Evolutionary conservation across 805 yeast genomes (phyloP).

Genomic region (Zygoascus bituminiphila): DNA sequence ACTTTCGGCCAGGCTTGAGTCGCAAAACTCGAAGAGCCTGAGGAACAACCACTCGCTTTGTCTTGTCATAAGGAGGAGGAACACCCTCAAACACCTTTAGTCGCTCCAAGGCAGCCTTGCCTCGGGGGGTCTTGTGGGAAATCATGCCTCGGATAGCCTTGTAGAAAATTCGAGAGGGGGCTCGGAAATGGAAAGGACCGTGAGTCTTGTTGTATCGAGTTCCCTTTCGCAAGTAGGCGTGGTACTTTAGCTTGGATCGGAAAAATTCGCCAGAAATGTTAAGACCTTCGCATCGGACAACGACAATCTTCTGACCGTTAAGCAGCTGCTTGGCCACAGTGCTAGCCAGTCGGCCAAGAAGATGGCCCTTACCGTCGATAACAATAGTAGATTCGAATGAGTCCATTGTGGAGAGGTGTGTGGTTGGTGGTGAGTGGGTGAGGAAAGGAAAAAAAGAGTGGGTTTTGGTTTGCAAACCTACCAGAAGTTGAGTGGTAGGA

Average conservation of each 20-base stretch:
- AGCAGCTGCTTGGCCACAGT: slow-evolving; percentile 96
- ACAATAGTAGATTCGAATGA: slow-evolving; percentile 94
- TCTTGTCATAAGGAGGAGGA: slow-evolving; percentile 99
- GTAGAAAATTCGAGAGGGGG: slow-evolving; percentile 99
- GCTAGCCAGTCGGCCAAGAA: slow-evolving; percentile 99
- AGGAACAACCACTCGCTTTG: slow-evolving; percentile 99
- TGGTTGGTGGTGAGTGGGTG: neutral
- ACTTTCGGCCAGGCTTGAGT: slow-evolving; percentile 99
- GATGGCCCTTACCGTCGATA: slow-evolving; percentile 83
- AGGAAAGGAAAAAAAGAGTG: neutral
- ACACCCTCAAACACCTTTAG: slow-evolving; percentile 99
- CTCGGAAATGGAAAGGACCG: slow-evolving; percentile 99
- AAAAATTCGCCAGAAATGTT: slow-evolving; percentile 99
- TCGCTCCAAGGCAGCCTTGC: slow-evolving; percentile 99
- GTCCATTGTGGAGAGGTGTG: slow-evolving; percentile 35
- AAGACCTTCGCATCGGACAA: slow-evolving; percentile 94
- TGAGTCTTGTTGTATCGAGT: slow-evolving; percentile 97
- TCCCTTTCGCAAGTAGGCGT: slow-evolving; percentile 98
- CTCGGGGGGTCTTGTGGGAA: slow-evolving; percentile 99
- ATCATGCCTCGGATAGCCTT: slow-evolving; percentile 99
- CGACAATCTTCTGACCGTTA: slow-evolving; percentile 95
- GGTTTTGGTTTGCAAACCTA: no score
- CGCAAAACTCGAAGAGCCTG: slow-evolving; percentile 98
- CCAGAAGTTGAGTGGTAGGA: neutral
- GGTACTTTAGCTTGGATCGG: slow-evolving; percentile 99